phyloP scores from a whole-genome alignment of 225 moss, liverwort and hornwort genomes.

The Polytrichum formosum region DNA sequence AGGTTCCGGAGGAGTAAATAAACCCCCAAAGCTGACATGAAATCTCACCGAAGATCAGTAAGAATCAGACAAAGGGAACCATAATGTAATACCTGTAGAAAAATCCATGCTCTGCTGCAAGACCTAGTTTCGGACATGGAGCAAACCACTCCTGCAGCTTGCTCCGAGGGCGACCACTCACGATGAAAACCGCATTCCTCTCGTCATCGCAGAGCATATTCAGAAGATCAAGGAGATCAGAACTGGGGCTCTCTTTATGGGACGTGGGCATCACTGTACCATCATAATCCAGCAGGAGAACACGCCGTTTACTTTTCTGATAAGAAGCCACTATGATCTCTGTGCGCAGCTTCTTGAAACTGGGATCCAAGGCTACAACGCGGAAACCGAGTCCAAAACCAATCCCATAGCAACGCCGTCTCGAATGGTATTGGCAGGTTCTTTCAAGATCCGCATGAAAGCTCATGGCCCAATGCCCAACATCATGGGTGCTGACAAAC shows the following conservation, averaged over 20 bases:
- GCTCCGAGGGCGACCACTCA: constrained; percentile 74
- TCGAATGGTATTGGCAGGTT: constrained; percentile 68
- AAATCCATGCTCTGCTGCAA: constrained; percentile 94
- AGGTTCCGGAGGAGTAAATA: too few relatives aligned
- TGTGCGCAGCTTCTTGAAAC: constrained; percentile 77
- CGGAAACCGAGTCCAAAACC: constrained; percentile 86
- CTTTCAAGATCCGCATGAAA: constrained; percentile 77
- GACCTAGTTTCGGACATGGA: constrained; percentile 66
- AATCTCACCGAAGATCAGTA: background rate
- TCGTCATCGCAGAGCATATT: constrained; percentile 83
- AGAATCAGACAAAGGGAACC: background rate
- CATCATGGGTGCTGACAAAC: constrained; percentile 85
- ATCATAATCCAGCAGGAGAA: constrained; percentile 81
- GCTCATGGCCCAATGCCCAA: constrained; percentile 87
- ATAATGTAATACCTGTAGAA: constrained; percentile 63
- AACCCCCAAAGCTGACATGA: too few relatives aligned
- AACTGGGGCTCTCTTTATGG: constrained; percentile 65
- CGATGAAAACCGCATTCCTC: constrained; percentile 83
- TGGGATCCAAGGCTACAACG: constrained; percentile 88
- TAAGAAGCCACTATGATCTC: constrained; percentile 77
- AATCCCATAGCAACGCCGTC: constrained; percentile 72
- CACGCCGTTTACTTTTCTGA: constrained; percentile 52
- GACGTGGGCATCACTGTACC: constrained; percentile 92
- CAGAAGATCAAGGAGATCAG: constrained; percentile 66
- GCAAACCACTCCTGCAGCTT: constrained; percentile 72